Base-by-base conservation (phyloP, 1,284 basidiomycete genomes). In the Cerrena zonata region DNA sequence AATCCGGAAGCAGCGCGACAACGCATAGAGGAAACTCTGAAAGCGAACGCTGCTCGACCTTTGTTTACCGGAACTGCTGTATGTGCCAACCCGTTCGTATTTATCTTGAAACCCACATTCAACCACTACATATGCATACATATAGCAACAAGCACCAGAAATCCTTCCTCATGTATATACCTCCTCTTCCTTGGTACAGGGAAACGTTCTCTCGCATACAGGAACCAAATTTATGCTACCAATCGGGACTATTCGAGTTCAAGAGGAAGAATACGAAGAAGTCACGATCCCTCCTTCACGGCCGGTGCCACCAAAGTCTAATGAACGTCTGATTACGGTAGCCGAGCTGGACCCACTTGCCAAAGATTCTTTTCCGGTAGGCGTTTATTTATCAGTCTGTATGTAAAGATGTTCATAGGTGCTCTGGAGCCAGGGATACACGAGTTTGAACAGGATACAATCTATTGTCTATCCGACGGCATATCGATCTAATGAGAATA, bases 401-500 rank as follows among this genome's bases (percentile, higher is more conserved):
- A 2, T 42, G 56, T 50, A 48, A 30, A 43, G 18, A 45, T 49
- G n/a, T 12, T 11, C 11, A 21, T n/a, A 2, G 2, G 1, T 45
- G 18, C 1, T n/a, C 10, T 22, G 25, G 19, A 10, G 34, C n/a
- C 51, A 94, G 84, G 91, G 91, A 23, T 99, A 99, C 65, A 73
- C 78, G 43, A 78, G 84, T 18, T 76, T 99, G 55, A 99, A 99
- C 65, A 80, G 96, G 55, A 89, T 99, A 55, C 96, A 99, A 66
- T 95, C 91, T 5, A 92, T 96, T 50, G 88, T 99, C 12, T 98
- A 89, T 68, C 89, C 91, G 0, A 91, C 91, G 2, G 96, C 94
- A 1, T 98, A 97, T 70, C 76, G 81, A 21, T 89, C 92, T 1
- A 98, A 97, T 59, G 96, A 98, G 69, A 99, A 99, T 63, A 82